Evolutionary conservation across 2,329 filamentous ascomycete genomes (phyloP), one percentile per base, ranked within the genome.

Genomic region (Pseudogymnoascus sp.): DNA sequence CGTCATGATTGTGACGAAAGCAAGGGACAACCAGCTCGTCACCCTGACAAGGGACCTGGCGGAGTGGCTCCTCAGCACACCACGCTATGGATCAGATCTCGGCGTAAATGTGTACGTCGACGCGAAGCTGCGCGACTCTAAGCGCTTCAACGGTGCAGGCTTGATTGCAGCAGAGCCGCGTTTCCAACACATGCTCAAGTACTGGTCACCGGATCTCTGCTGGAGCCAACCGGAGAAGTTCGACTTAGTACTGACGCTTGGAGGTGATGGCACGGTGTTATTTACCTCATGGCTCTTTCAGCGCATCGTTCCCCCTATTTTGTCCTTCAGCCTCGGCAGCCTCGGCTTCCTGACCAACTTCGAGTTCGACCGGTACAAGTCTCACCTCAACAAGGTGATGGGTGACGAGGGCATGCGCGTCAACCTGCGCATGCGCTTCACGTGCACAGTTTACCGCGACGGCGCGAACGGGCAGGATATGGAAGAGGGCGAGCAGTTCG

Each of bases 31-130:
- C 73, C 87, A 91, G 70, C 83, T 99, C 14, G 93, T 99, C 36
- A 85, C 90, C 69, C 81, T 97, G 69, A 99, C 95, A 1, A 85
- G 90, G 65, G 92, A 99, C 75, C 80, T 99, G 65, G 82, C 93
- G 10, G 85, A 88, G 69, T 99, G 93, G 92, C 82, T 99, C 36
- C 83, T 99, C 66, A 85, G 84, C 66, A 97, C 92, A 2, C 92
- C 95, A 11, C 86, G 95, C 60, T 96, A 99, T 74, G 92, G 92
- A 48, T 92, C 86, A 63, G 88, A 95, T 67, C 75, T 95, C n/a
- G 95, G 95, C 13, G 90, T 99, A 63, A 96, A 93, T 71, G 95
- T 99, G 68, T 98, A 96, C 73, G 95, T 99, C n/a, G 95, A 99
- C 76, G 90, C 92, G 68, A 98, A 99, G 79, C 81, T 99, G 66